Evolutionary conservation across 495 filamentous ascomycete species (phyloP), one percentile per base, ranked within the genome.

Genomic region (Monascus purpureus): DNA sequence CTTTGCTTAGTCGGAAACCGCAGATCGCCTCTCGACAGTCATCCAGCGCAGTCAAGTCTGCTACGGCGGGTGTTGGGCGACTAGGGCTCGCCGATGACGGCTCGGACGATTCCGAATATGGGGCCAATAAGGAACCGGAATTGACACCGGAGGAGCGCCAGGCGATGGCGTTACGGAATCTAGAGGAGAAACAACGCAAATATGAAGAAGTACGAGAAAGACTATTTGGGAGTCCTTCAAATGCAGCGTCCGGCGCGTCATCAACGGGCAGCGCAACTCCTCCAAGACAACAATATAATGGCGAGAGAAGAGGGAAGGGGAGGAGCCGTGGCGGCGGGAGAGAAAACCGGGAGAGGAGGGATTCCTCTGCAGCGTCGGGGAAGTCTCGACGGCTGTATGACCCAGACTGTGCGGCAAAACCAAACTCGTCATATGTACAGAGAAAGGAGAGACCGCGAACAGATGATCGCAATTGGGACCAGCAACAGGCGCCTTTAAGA

Each of bases 181-280:
- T 70, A 3, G 85, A 92, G 44, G 85, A 93, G 55, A 93, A 86
- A 61, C 77, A 88, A 57, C 75, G 75, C 29, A 80, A 77, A 29
- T 94, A 94, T 49, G 77, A 87, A 32, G 85, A 93, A 55, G 80
- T 69, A 2, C 67, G 86, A 8, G 80, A 85, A 43, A 73, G 77
- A 47, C 68, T 93, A n/a, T 86, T 93, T 51, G 84, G 83, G 14
- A 68, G 61, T 6, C 55, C 67, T 7, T 63, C 59, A 4, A 48
- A 66, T 9, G 55, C 49, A 4, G 52, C 47, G 1, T 65, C 63
- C 4, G 67, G 61, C 8, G 63, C 61, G 12, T 71, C 75, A 6
- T 67, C 67, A 25, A 70, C 75, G 0, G 72, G 77, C 9, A 71
- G 56, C 38, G 63, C 67, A 1, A 82, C 78, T 7, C 77, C 78